These are phyloP conservation scores for Vigna hirtella DNA, from an alignment of 306 rosid species.

Conservation along the genomic window DNA sequence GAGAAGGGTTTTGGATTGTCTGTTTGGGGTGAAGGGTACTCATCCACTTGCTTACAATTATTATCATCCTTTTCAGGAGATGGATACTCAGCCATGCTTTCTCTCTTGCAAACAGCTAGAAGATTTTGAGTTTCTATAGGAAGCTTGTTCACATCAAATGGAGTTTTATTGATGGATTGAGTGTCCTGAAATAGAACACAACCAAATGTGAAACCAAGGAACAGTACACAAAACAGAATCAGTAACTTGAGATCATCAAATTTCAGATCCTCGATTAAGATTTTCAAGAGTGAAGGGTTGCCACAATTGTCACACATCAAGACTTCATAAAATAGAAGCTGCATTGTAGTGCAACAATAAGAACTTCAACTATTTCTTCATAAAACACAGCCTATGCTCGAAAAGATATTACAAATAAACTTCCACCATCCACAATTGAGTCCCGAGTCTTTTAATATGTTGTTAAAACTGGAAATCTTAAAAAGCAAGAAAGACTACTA, in stretches of 20 bases:
- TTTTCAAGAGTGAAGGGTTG: background rate
- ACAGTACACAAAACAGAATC: constrained; percentile 20
- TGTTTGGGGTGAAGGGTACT: constrained; percentile 54
- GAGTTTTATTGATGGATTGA: constrained; percentile 55
- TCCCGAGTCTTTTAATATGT: background rate
- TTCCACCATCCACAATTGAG: background rate
- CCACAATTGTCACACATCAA: background rate
- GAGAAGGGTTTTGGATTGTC: constrained; percentile 69
- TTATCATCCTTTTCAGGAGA: constrained; percentile 53
- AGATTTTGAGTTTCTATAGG: constrained; percentile 65
- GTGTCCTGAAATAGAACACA: constrained; percentile 64
- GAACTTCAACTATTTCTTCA: background rate
- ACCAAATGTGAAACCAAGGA: constrained; percentile 30
- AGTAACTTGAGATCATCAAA: background rate
- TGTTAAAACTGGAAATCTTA: constrained; percentile 5
- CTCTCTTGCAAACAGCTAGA: constrained; percentile 75
- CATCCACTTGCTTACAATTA: constrained; percentile 48
- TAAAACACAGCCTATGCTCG: background rate
- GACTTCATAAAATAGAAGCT: background rate
- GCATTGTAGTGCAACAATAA: background rate
- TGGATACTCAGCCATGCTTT: constrained; percentile 68
- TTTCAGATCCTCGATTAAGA: background rate
- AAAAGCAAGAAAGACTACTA: background rate
- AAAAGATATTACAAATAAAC: constrained; percentile 5
- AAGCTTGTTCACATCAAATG: constrained; percentile 63